These are phyloP conservation scores for Aureobasidium sp. DNA, from an alignment of 2,329 filamentous ascomycete species.

Conservation along the genomic window DNA sequence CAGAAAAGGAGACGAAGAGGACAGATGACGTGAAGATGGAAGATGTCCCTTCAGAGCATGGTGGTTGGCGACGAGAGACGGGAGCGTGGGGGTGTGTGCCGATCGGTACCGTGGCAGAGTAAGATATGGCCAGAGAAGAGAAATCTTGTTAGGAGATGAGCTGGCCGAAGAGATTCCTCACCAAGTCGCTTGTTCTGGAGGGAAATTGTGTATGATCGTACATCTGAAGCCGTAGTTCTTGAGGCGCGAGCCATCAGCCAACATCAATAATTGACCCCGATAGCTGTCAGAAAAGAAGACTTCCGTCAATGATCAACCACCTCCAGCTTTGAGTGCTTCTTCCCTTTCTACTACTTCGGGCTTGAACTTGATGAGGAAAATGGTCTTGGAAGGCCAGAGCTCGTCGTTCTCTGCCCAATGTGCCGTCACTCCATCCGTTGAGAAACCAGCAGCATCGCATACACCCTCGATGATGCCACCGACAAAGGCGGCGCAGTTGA, in stretches of 20 bases:
- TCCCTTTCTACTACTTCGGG: slow-evolving; percentile 89
- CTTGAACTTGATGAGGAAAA: slow-evolving; percentile 90
- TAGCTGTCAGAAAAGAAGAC: background rate
- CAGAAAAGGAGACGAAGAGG: slow-evolving; percentile 20
- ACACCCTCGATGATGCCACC: slow-evolving; percentile 93
- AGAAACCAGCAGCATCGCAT: slow-evolving; percentile 87
- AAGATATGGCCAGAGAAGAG: background rate
- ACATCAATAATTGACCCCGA: background rate
- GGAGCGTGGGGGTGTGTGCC: slow-evolving; percentile 10
- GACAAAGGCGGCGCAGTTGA: slow-evolving; percentile 94
- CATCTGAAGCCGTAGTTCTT: background rate
- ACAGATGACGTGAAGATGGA: slow-evolving; percentile 13
- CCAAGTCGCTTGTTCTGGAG: background rate
- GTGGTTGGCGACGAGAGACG: slow-evolving; percentile 17
- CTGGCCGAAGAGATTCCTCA: background rate
- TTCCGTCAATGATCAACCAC: slow-evolving; percentile 19
- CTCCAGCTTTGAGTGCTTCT: slow-evolving; percentile 40
- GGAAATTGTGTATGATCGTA: background rate
- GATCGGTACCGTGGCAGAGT: slow-evolving; percentile 6
- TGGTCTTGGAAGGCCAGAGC: slow-evolving; percentile 94
- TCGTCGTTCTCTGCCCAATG: slow-evolving; percentile 59
- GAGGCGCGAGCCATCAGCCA: background rate
- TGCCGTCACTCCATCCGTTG: slow-evolving; percentile 74
- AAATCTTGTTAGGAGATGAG: background rate
- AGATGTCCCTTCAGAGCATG: slow-evolving; percentile 15